These are phyloP conservation scores for Tetracladium setigerum DNA, from an alignment of 495 filamentous ascomycete species.

Conservation along the genomic window DNA sequence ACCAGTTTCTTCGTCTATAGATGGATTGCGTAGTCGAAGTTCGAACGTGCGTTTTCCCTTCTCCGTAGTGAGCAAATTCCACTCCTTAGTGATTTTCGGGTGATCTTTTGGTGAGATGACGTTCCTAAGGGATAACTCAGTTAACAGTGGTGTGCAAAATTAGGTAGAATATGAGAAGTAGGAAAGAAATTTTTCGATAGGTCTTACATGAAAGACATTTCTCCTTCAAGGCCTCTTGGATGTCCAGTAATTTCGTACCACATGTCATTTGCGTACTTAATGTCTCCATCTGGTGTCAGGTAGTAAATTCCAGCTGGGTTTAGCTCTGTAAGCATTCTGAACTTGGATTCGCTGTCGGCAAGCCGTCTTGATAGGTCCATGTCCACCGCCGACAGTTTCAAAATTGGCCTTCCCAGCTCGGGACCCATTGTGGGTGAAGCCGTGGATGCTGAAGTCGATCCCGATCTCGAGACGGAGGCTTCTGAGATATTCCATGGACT, in stretches of 20 bases:
- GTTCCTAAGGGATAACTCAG: constrained; percentile 12
- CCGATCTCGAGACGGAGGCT: neutral
- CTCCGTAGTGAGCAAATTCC: constrained; percentile 9
- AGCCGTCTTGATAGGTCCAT: constrained; percentile 6
- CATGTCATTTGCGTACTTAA: constrained; percentile 19
- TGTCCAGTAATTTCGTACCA: constrained; percentile 21
- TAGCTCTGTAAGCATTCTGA: constrained; percentile 15
- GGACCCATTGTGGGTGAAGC: neutral
- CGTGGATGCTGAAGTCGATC: constrained; percentile 1
- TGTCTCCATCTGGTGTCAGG: constrained; percentile 12
- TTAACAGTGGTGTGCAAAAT: neutral
- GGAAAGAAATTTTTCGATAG: no score
- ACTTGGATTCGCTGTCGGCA: constrained; percentile 17
- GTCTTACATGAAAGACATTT: constrained; percentile 6
- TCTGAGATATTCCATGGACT: neutral
- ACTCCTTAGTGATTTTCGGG: constrained; percentile 10
- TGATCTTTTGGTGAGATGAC: constrained; percentile 15
- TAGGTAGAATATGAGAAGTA: no score
- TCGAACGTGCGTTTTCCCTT: constrained; percentile 9
- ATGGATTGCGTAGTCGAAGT: constrained; percentile 14
- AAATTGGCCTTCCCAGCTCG: no score
- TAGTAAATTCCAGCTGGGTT: constrained; percentile 20
- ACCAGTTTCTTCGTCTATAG: constrained; percentile 12
- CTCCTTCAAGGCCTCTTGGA: constrained; percentile 15
- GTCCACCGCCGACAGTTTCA: neutral